These are phyloP conservation scores for Dichotomopilus funicola DNA, from an alignment of 2,329 filamentous ascomycete genomes.

Conservation along the genomic window DNA sequence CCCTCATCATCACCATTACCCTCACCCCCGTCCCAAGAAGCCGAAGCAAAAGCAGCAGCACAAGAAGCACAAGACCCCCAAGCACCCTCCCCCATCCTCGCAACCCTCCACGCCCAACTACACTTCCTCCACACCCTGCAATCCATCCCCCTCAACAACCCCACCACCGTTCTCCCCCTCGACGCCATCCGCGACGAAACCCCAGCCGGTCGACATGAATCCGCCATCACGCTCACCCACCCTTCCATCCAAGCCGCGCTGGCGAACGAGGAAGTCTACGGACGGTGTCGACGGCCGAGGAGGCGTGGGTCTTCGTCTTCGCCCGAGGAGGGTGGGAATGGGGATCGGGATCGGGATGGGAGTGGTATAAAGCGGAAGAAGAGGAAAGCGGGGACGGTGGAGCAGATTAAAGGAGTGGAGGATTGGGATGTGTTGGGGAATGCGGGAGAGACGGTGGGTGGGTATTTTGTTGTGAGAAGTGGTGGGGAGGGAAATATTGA, in stretches of 20 bases:
- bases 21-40: no score
- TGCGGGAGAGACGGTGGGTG: constrained; percentile 60
- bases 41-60: constrained; percentile 19
- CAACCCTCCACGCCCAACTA: constrained; percentile 72
- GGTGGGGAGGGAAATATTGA: constrained; percentile 25
- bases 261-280: constrained; percentile 53
- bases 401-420: constrained; percentile 43
- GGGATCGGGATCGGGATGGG: not conserved
- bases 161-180: constrained; percentile 64
- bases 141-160: constrained; percentile 53
- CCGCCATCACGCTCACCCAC: constrained; percentile 49
- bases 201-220: constrained; percentile 43
- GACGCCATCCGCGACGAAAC: constrained; percentile 79
- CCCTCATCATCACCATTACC: constrained; percentile 35
- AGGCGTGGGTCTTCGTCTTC: constrained; percentile 16
- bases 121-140: constrained; percentile 88
- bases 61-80: no score
- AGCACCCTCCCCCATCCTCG: constrained; percentile 65
- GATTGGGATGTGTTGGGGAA: constrained; percentile 65
- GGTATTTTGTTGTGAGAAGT: constrained; percentile 72
- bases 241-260: constrained; percentile 45
- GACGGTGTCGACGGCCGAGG: constrained; percentile 44
- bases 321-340: constrained; percentile 17
- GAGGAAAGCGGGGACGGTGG: not conserved
- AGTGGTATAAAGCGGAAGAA: not conserved